These are phyloP conservation scores for Astrephomene gubernaculifera DNA, from an alignment of 139 green algal species.

Conservation along the genomic window DNA sequence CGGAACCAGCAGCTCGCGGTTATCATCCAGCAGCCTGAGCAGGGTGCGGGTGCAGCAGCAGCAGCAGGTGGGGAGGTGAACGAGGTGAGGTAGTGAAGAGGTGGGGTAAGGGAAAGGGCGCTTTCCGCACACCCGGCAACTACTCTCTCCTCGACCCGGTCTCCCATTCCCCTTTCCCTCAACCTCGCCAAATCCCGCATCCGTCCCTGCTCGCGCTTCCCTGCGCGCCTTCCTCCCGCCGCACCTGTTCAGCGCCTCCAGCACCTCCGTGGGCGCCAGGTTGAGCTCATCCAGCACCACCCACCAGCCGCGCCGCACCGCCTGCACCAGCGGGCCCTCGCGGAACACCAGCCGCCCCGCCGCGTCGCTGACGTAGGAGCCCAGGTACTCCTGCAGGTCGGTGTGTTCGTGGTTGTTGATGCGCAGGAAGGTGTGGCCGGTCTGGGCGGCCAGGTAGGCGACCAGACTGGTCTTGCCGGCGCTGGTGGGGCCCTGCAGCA, in stretches of 20 bases:
- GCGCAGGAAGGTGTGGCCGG: slow-evolving; percentile 92
- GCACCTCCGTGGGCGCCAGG: slow-evolving; percentile 92
- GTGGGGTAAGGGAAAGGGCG: no score
- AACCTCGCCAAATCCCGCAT: no score
- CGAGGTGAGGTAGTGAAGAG: not conserved
- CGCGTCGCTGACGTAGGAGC: slow-evolving; percentile 86
- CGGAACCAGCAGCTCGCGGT: slow-evolving; percentile 97
- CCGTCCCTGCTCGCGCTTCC: not conserved
- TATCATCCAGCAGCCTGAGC: slow-evolving; percentile 96
- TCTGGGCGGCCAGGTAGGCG: slow-evolving; percentile 92
- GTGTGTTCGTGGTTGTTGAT: slow-evolving; percentile 99
- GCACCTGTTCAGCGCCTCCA: slow-evolving; percentile 97
- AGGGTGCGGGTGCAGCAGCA: not conserved
- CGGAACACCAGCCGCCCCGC: slow-evolving; percentile 85
- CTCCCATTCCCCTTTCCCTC: no score
- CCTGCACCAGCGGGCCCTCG: slow-evolving; percentile 95
- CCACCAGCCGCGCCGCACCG: slow-evolving; percentile 92
- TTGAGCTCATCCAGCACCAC: slow-evolving; percentile 99
- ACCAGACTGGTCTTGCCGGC: slow-evolving; percentile 98
- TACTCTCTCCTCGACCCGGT: no score
- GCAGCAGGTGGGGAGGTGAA: not conserved
- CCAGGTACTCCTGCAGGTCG: slow-evolving; percentile 98
- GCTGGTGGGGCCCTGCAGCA: slow-evolving; percentile 93
- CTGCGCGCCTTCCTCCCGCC: not conserved
- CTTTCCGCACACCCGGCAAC: not conserved